Conservation (phyloP, 2,329 filamentous ascomycete species). For the Conoideocrella luteorostrata region DNA sequence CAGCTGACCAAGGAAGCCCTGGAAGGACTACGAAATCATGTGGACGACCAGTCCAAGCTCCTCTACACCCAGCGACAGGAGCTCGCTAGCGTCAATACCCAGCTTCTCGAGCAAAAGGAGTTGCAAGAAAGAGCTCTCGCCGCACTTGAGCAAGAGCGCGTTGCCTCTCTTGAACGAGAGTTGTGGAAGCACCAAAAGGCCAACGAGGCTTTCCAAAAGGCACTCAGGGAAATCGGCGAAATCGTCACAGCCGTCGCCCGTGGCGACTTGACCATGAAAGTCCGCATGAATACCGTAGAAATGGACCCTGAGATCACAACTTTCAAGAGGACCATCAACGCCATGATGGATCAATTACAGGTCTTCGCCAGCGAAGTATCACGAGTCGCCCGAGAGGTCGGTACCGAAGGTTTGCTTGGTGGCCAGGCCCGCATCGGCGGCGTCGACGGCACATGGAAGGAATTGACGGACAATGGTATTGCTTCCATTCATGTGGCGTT, state of each 20-base stretch:
- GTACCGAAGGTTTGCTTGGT: conserved; percentile 88
- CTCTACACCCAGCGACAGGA: conserved; percentile 83
- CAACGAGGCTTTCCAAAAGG: conserved; percentile 97
- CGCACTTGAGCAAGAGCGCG: conserved; percentile 78
- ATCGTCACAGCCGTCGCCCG: conserved; percentile 95
- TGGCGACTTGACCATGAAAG: conserved; percentile 93
- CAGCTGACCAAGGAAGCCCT: conserved; percentile 75
- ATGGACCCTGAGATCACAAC: conserved; percentile 98
- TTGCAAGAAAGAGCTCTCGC: conserved; percentile 77
- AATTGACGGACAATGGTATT: conserved; percentile 78
- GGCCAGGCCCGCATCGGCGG: conserved; percentile 91
- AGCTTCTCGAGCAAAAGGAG: conserved; percentile 78
- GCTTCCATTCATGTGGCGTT: too few species aligned
- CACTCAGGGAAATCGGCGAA: conserved; percentile 89
- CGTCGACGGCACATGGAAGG: conserved; percentile 95
- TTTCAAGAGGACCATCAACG: conserved; percentile 97
- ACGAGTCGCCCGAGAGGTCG: conserved; percentile 88
- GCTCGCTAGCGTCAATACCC: conserved; percentile 77
- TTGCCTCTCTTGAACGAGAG: conserved; percentile 84
- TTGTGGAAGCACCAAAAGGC: conserved; percentile 96
- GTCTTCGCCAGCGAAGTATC: conserved; percentile 96
- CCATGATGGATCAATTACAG: conserved; percentile 97
- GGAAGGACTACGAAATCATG: conserved; percentile 78
- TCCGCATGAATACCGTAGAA: conserved; percentile 89
- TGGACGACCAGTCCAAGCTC: conserved; percentile 88